Evolutionary conservation across 345 rosid genomes (phyloP).

Genomic region (Hibiscus syriacus): DNA sequence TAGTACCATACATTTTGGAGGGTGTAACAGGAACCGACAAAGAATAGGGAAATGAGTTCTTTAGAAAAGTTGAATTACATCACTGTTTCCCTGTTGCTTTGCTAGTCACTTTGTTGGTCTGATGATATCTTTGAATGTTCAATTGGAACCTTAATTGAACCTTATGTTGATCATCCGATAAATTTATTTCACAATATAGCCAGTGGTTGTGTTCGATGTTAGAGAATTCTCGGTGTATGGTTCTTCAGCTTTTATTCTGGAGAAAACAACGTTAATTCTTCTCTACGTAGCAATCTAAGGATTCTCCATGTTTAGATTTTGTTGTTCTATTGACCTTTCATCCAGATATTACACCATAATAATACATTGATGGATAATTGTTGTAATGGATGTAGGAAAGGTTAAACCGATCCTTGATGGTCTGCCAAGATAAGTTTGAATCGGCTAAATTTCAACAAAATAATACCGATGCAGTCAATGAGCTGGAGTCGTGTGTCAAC

Average conservation of each 20-base stretch:
- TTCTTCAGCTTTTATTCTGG: too few relatives aligned
- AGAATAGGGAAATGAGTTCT: too few relatives aligned
- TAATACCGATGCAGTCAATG: conserved; percentile 41
- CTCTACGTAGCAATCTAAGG: background rate
- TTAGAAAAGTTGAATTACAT: too few relatives aligned
- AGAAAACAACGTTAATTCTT: too few relatives aligned
- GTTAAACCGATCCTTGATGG: conserved; percentile 74
- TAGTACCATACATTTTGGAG: background rate
- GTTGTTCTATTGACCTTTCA: background rate
- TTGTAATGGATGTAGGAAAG: conserved; percentile 50
- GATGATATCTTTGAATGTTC: too few relatives aligned
- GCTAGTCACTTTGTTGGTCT: too few relatives aligned
- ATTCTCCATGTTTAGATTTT: background rate
- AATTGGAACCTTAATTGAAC: too few relatives aligned
- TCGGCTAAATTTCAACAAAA: conserved; percentile 56
- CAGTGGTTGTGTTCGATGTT: background rate
- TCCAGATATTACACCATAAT: background rate
- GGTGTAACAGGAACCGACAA: background rate
- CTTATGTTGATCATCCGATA: background rate
- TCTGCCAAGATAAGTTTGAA: conserved; percentile 88
- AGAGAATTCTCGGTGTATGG: background rate
- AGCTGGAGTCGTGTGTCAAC: conserved; percentile 70
- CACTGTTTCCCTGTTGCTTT: too few relatives aligned
- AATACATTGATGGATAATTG: background rate
- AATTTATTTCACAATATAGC: background rate